Percentiles rank a stretch among this genome's conserved stretches.
Evolutionary conservation across 768 basidiomycete species (phyloP).

Genomic region (Panaeolus papilionaceus): DNA sequence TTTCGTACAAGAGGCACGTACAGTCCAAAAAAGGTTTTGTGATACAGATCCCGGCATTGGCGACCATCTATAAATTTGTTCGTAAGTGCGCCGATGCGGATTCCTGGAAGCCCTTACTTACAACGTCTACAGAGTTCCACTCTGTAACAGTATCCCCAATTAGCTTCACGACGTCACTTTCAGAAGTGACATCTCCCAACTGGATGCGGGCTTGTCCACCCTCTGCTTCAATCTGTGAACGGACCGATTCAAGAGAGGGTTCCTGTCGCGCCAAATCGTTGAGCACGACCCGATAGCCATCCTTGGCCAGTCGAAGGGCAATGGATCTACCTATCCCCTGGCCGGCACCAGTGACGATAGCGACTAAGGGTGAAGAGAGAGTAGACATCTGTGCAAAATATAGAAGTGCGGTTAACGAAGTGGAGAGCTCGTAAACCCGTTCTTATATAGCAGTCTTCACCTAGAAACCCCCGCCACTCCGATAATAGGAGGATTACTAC

Average conservation of each 20-base stretch:
- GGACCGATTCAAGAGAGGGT: conserved; percentile 34
- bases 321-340: conserved; percentile 58
- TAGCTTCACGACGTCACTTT: conserved; percentile 48
- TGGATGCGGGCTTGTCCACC: conserved; percentile 31
- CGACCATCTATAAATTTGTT: conserved; percentile 41
- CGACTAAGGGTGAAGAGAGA: conserved; percentile 24
- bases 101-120: conserved; percentile 30
- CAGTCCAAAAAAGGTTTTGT: conserved; percentile 32
- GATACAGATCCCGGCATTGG: conserved; percentile 47
- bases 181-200: conserved; percentile 47
- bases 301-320: conserved; percentile 50
- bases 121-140: conserved; percentile 56
- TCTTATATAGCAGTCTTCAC: no score
- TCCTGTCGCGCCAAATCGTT: conserved; percentile 45
- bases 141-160: conserved; percentile 36
- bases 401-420: not conserved
- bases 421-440: not conserved
- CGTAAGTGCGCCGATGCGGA: not conserved
- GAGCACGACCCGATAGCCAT: conserved; percentile 53
- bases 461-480: no score
- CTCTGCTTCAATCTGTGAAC: conserved; percentile 32
- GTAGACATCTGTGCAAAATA: not conserved
- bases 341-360: conserved; percentile 42
- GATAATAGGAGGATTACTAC: no score
- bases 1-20: conserved; percentile 19